These are phyloP conservation scores for Saccharum hybrid DNA, from an alignment of 202 grass and related monocot species.

Conservation along the genomic window DNA sequence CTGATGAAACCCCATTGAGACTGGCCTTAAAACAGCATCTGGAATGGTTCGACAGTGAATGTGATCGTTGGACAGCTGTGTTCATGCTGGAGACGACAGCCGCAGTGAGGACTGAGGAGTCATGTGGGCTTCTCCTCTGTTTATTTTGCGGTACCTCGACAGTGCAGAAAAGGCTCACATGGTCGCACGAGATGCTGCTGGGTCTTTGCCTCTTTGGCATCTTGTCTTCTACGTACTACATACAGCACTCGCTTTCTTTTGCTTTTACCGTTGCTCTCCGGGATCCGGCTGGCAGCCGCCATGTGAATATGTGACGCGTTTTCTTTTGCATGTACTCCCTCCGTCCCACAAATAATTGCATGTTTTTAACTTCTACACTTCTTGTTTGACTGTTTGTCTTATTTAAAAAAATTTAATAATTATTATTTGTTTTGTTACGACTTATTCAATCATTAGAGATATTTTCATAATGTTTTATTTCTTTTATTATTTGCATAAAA, in stretches of 20 bases:
- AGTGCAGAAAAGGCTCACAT: conserved; percentile 5
- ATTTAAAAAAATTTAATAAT: no score
- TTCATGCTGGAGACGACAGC: not conserved
- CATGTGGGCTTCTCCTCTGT: not conserved
- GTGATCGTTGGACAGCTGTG: conserved; percentile 2
- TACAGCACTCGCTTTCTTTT: not conserved
- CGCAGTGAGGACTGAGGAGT: not conserved
- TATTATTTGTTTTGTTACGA: no score
- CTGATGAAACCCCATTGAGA: no score
- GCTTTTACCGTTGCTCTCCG: not conserved
- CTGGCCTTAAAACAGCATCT: not conserved
- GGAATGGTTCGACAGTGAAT: no score
- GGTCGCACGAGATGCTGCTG: conserved; percentile 27
- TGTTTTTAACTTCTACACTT: no score
- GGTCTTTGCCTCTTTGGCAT: conserved; percentile 5
- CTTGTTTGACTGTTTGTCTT: no score
- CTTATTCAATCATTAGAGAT: no score
- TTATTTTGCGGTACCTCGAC: not conserved
- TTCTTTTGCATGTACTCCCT: not conserved
- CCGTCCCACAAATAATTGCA: no score
- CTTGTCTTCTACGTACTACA: not conserved
- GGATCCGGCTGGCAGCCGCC: not conserved
- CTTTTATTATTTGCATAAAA: no score
- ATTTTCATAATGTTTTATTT: no score
- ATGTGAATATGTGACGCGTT: conserved; percentile 2